Conservation (phyloP, 441 rosid species). For the Pelargonium myrrhifolium region DNA sequence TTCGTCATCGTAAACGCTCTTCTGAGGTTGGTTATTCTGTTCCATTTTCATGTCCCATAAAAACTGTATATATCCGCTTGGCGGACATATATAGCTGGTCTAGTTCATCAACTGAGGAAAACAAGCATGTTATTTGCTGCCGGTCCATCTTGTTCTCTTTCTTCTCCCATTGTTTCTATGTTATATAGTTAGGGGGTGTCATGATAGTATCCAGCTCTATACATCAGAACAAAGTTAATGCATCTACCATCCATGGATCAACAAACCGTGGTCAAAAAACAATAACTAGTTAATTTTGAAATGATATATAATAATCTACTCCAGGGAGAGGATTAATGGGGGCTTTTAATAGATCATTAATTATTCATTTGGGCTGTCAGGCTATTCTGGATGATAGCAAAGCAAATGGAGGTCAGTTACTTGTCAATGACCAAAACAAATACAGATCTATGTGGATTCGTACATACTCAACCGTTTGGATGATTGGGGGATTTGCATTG, state of each 20-base stretch:
- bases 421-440: conserved; percentile 56
- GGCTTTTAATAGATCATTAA: neutral
- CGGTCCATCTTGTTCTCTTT: neutral
- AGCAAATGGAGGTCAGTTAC: conserved; percentile 52
- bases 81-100: neutral
- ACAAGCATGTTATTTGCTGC: neutral
- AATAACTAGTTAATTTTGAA: neutral
- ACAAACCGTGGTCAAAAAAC: too few species aligned
- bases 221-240: too few species aligned
- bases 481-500: conserved; percentile 71
- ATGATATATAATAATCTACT: neutral
- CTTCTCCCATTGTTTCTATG: neutral
- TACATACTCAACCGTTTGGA: conserved; percentile 73
- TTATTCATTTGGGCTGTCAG: conserved; percentile 24
- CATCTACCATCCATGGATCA: too few species aligned
- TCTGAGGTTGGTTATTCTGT: conserved; percentile 41
- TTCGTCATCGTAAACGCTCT: conserved; percentile 59
- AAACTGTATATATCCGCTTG: neutral
- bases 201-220: neutral
- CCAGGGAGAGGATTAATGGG: neutral
- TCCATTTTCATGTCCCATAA: neutral
- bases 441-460: conserved; percentile 66
- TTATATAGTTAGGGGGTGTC: neutral
- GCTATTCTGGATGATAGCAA: conserved; percentile 39
- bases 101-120: neutral